A percentile compares a stretch with the other conserved stretches of the same genome.
phyloP scores from a whole-genome alignment of 2,329 filamentous ascomycete genomes.

The Chaetomium sp. region DNA sequence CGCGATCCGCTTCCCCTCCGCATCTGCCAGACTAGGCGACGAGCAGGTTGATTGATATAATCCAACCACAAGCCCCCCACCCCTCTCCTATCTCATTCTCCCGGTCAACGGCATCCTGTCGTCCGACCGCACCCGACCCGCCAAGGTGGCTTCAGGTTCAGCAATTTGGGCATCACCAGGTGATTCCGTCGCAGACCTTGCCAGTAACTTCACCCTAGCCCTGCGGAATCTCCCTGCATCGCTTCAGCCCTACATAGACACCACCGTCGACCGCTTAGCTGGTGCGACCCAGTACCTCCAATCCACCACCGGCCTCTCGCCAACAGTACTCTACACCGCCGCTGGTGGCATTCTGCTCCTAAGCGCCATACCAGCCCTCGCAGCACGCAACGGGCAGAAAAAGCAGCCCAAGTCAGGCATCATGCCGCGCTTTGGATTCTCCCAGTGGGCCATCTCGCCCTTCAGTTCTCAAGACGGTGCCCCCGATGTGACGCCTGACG shows the following conservation, averaged over 20 bases:
- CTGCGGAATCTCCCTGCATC: constrained; percentile 36
- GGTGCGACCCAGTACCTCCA: constrained; percentile 46
- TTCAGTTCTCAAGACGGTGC: constrained; percentile 43
- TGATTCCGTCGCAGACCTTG: constrained; percentile 46
- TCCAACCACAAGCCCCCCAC: constrained; percentile 2
- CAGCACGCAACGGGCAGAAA: constrained; percentile 21
- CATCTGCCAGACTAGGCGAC: constrained; percentile 13
- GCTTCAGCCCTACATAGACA: constrained; percentile 49
- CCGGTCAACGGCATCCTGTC: constrained; percentile 32
- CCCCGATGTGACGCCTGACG: constrained; percentile 64
- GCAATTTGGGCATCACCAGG: constrained; percentile 54
- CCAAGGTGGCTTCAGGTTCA: constrained; percentile 58
- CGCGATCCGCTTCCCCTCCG: constrained; percentile 12
- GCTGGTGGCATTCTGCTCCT: constrained; percentile 43
- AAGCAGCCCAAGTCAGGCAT: constrained; percentile 21
- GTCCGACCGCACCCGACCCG: constrained; percentile 35
- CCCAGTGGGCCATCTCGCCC: constrained; percentile 41
- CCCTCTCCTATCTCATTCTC: constrained; percentile 3
- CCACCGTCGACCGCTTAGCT: constrained; percentile 43
- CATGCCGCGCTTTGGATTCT: constrained; percentile 52
- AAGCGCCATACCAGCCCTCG: constrained; percentile 37
- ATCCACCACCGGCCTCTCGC: constrained; percentile 44
- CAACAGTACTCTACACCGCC: constrained; percentile 45
- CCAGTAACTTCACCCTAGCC: constrained; percentile 45
- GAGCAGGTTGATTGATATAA: constrained; percentile 17